phyloP scores from a whole-genome alignment of 2,329 filamentous ascomycete genomes.

The Xylariaceae sp. region DNA sequence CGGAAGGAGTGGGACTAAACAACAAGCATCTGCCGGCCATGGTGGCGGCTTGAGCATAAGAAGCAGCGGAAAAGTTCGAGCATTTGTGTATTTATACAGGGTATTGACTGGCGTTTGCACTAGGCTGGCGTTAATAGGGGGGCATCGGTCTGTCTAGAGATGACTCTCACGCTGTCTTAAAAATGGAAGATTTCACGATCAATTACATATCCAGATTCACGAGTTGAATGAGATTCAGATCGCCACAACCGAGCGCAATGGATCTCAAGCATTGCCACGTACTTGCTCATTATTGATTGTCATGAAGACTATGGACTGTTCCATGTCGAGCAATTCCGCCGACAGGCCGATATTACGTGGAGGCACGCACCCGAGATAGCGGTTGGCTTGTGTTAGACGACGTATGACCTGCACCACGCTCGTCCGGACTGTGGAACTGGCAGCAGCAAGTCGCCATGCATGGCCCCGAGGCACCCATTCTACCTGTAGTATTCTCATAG shows the following conservation, averaged over 20 bases:
- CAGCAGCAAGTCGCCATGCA: conserved; percentile 8
- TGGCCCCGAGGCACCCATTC: conserved; percentile 1
- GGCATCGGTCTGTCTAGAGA: neutral
- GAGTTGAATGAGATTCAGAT: neutral
- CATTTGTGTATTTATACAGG: neutral
- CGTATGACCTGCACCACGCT: conserved; percentile 8
- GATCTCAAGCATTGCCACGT: neutral
- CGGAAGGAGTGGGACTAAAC: conserved; percentile 31
- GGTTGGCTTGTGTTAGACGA: conserved; percentile 8
- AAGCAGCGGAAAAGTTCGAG: neutral
- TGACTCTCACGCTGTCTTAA: neutral
- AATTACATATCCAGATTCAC: neutral
- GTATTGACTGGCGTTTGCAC: conserved; percentile 12
- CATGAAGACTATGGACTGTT: neutral
- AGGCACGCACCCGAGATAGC: conserved; percentile 15
- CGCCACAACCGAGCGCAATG: neutral
- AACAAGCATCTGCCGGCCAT: conserved; percentile 25
- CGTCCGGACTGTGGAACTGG: neutral
- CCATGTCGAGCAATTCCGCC: conserved; percentile 8
- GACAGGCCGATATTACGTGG: neutral
- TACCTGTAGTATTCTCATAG: neutral
- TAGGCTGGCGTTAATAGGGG: conserved; percentile 15
- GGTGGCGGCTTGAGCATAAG: conserved; percentile 23
- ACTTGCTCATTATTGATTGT: neutral
- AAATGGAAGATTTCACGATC: neutral